phyloP scores from a whole-genome alignment of 2,329 filamentous ascomycete genomes.

The Fusarium xylarioides region DNA sequence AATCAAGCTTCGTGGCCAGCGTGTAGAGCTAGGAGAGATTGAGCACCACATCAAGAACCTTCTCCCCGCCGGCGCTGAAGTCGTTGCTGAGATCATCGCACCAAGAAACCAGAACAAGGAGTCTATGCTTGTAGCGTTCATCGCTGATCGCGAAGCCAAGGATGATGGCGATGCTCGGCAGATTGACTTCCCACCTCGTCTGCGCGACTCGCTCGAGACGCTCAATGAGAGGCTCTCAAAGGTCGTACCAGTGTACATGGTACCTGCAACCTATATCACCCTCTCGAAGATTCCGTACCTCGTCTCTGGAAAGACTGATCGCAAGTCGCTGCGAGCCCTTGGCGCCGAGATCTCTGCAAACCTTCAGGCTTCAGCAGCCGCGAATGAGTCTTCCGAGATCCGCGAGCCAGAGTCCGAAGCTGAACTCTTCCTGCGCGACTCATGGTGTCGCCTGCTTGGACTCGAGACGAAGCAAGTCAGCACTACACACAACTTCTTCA shows the following conservation, averaged over 20 bases:
- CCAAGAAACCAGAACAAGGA: conserved; percentile 48
- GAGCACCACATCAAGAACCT: conserved; percentile 57
- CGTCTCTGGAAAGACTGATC: conserved; percentile 40
- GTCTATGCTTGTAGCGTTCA: conserved; percentile 40
- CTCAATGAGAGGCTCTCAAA: conserved; percentile 35
- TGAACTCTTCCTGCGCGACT: conserved; percentile 43
- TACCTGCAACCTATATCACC: conserved; percentile 34
- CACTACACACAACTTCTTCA: conserved; percentile 56
- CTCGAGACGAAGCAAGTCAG: conserved; percentile 46
- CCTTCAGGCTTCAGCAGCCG: conserved; percentile 23
- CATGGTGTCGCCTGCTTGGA: conserved; percentile 51
- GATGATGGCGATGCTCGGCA: conserved; percentile 25
- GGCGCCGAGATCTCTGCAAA: conserved; percentile 33
- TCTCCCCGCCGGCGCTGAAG: conserved; percentile 52
- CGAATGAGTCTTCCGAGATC: conserved; percentile 1
- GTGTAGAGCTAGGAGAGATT: conserved; percentile 68
- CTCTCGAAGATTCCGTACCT: conserved; percentile 39
- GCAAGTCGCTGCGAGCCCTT: conserved; percentile 33
- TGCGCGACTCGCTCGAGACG: conserved; percentile 25
- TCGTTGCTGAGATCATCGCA: conserved; percentile 59
- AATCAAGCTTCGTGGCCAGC: conserved; percentile 72
- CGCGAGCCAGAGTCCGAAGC: conserved; percentile 30
- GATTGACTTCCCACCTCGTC: conserved; percentile 32
- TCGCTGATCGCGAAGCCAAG: conserved; percentile 35
- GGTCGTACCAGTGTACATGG: conserved; percentile 38